phyloP scores from a whole-genome alignment of 306 rosid species.

The Purshia tridentata region DNA sequence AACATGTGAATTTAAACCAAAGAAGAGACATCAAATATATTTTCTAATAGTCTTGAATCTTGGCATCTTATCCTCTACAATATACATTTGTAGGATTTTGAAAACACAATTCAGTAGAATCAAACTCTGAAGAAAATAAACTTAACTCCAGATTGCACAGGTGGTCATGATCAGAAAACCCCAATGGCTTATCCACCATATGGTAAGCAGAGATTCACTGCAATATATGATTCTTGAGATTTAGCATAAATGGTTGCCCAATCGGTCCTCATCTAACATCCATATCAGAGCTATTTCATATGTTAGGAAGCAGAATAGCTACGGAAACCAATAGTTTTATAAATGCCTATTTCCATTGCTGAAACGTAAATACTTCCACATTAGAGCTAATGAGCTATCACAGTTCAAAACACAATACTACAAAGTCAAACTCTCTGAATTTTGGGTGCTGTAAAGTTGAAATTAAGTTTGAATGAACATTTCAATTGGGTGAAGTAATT shows the following conservation, averaged over 20 bases:
- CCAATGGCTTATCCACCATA: not conserved
- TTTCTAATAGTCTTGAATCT: not conserved
- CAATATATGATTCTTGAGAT: not conserved
- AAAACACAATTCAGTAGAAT: not conserved
- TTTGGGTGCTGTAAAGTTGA: not conserved
- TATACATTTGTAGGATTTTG: too few relatives aligned
- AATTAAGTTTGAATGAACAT: not conserved
- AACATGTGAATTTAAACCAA: not conserved
- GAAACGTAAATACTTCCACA: not conserved
- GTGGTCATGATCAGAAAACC: not conserved
- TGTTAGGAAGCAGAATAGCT: not conserved
- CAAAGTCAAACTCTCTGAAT: not conserved
- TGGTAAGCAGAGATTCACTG: not conserved
- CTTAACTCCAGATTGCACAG: too few relatives aligned
- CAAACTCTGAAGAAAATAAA: not conserved
- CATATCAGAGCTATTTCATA: not conserved
- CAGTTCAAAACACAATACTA: not conserved
- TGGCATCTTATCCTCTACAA: not conserved
- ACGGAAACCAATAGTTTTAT: not conserved
- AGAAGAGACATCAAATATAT: not conserved
- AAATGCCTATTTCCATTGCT: not conserved
- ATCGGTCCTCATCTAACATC: not conserved
- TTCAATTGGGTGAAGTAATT: not conserved
- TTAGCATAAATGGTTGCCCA: not conserved
- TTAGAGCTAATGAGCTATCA: not conserved